A percentile compares a stretch with the other conserved stretches of the same genome.
Evolutionary conservation across 2,329 filamentous ascomycete genomes (phyloP).

Genomic region (Aspergillus ibericus): DNA sequence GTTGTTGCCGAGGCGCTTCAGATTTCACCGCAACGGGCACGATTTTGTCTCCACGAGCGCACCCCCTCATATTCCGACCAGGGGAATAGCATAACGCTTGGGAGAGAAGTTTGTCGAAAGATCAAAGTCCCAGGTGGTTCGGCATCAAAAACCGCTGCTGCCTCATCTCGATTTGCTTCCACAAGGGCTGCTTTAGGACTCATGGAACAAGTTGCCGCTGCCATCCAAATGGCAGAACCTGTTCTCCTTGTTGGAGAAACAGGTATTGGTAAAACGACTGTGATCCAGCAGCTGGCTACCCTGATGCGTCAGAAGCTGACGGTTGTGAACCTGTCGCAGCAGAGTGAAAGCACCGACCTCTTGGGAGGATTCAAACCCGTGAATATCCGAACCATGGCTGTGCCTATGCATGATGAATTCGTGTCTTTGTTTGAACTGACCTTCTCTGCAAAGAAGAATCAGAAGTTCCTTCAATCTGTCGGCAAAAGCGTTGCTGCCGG

Average conservation of each 20-base stretch:
- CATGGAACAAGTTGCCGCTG: constrained; percentile 83
- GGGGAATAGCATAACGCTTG: constrained; percentile 61
- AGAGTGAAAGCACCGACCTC: constrained; percentile 95
- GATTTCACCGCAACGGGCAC: constrained; percentile 75
- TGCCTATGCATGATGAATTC: constrained; percentile 91
- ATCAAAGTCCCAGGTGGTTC: constrained; percentile 52
- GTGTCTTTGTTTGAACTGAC: constrained; percentile 84
- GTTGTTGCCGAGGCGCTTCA: constrained; percentile 84
- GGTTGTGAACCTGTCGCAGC: constrained; percentile 94
- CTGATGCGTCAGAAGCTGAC: constrained; percentile 82
- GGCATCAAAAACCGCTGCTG: constrained; percentile 45
- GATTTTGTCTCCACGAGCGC: constrained; percentile 73
- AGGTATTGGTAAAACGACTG: constrained; percentile 96
- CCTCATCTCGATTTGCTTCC: constrained; percentile 68
- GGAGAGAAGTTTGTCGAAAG: constrained; percentile 62
- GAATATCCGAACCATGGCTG: constrained; percentile 80
- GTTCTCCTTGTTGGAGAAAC: constrained; percentile 96
- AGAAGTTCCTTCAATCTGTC: constrained; percentile 79
- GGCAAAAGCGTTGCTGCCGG: constrained; percentile 75
- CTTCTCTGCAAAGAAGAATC: constrained; percentile 84
- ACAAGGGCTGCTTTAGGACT: constrained; percentile 81
- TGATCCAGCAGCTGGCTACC: constrained; percentile 87
- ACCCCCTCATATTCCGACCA: constrained; percentile 68
- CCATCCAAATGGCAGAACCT: constrained; percentile 81
- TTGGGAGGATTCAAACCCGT: constrained; percentile 96